A percentile compares a stretch with the other conserved stretches of the same genome.
Evolutionary conservation across 805 yeast species (phyloP).

Genomic region (Wickerhamiella slavikovae): DNA sequence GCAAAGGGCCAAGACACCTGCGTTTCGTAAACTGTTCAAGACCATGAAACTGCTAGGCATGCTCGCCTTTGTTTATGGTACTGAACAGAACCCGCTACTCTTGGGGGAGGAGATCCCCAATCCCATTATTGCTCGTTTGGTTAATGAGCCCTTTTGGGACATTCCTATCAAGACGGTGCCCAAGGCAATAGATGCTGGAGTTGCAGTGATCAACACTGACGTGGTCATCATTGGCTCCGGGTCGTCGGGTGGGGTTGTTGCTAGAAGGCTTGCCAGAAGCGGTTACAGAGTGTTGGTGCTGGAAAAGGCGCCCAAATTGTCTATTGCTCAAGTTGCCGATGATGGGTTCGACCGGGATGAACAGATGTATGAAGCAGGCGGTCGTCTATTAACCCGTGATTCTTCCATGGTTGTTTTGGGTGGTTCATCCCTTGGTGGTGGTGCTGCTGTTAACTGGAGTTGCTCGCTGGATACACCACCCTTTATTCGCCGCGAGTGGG

Average conservation of each 20-base stretch:
- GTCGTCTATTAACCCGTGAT: constrained; percentile 19
- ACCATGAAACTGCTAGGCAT: constrained; percentile 14
- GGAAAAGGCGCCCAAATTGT: constrained; percentile 29
- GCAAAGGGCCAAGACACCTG: constrained; percentile 23
- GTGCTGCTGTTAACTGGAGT: constrained; percentile 37
- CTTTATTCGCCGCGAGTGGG: constrained; percentile 32
- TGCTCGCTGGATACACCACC: constrained; percentile 31
- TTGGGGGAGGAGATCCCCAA: constrained; percentile 5
- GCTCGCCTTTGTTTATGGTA: not conserved
- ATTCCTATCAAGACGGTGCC: constrained; percentile 2
- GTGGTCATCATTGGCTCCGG: constrained; percentile 33
- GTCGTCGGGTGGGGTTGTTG: constrained; percentile 32
- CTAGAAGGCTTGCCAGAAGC: constrained; percentile 23
- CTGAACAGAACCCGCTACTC: not conserved
- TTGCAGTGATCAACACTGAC: constrained; percentile 12
- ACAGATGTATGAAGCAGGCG: constrained; percentile 23
- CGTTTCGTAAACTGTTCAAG: constrained; percentile 20
- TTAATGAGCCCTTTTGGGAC: not conserved
- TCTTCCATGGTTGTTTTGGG: constrained; percentile 23
- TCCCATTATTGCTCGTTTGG: constrained; percentile 4
- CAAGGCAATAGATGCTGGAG: not conserved
- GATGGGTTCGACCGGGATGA: constrained; percentile 21
- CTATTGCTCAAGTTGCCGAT: constrained; percentile 19
- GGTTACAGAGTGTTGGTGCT: constrained; percentile 27
- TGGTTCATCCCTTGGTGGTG: constrained; percentile 38